These are phyloP conservation scores for Helichrysum umbraculigerum DNA, from an alignment of 129 eudicot genomes.

Conservation along the genomic window DNA sequence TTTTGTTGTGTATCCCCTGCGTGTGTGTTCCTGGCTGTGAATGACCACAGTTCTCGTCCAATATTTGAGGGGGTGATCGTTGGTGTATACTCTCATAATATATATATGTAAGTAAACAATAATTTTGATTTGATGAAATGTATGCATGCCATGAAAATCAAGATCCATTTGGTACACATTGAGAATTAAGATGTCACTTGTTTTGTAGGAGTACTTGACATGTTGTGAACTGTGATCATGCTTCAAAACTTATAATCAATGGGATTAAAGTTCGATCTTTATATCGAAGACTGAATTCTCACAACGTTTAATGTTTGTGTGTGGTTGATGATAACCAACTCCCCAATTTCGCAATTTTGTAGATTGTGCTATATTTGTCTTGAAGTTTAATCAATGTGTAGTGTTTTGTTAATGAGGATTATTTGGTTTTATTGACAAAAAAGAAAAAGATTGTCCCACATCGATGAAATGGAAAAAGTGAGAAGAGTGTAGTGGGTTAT, in stretches of 20 bases:
- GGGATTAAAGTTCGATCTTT: neutral
- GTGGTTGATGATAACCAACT: neutral
- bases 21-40: conserved; percentile 3
- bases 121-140: conserved; percentile 13
- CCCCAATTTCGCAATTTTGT: neutral
- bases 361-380: neutral
- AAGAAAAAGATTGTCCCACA: conserved; percentile 36
- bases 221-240: neutral
- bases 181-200: too few species aligned
- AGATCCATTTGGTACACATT: neutral
- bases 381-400: neutral
- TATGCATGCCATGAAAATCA: neutral
- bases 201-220: neutral
- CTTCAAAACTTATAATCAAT: neutral
- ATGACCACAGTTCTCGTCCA: conserved; percentile 10
- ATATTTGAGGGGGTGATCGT: conserved; percentile 14
- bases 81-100: conserved; percentile 21
- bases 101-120: conserved; percentile 19
- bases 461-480: neutral
- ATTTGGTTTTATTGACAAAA: neutral
- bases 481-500: neutral
- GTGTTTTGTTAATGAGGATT: neutral
- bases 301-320: neutral
- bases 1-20: neutral
- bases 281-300: neutral